Evolutionary conservation across 2,329 filamentous ascomycete genomes (phyloP).

Genomic region (Fusarium bulbicola): DNA sequence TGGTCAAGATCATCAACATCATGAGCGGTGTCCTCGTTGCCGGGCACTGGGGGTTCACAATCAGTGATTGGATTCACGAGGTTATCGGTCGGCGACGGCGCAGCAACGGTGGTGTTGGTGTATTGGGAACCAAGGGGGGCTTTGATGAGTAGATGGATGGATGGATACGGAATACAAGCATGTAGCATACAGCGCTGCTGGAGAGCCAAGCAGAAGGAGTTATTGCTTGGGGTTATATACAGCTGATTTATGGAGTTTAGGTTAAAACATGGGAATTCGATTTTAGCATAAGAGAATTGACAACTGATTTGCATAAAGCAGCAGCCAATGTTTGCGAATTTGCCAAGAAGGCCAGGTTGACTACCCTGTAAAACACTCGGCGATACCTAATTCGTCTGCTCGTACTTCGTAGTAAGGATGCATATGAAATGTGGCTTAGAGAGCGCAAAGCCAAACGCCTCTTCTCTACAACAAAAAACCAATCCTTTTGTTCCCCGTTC

Average conservation of each 20-base stretch:
- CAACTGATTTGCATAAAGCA: neutral
- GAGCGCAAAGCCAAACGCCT: neutral
- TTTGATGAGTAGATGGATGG: conserved; percentile 40
- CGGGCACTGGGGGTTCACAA: conserved; percentile 90
- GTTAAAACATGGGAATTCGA: conserved; percentile 32
- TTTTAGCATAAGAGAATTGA: conserved; percentile 15
- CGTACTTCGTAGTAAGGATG: neutral
- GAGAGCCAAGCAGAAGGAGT: conserved; percentile 31
- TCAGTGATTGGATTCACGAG: conserved; percentile 77
- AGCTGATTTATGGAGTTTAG: conserved; percentile 36
- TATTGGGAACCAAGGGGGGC: conserved; percentile 59
- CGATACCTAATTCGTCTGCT: neutral
- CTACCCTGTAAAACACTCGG: neutral
- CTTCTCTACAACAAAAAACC: neutral
- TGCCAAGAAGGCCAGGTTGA: neutral
- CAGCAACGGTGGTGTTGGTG: conserved; percentile 56
- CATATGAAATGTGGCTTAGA: neutral
- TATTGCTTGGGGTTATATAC: conserved; percentile 25
- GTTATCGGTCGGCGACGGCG: conserved; percentile 61
- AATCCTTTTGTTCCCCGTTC: neutral
- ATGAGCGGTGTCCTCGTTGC: conserved; percentile 91
- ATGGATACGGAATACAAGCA: neutral
- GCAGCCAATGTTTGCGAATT: neutral
- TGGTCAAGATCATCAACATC: conserved; percentile 89
- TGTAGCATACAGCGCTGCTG: conserved; percentile 16